These are phyloP conservation scores for Phytopythium oedochilum DNA, from an alignment of 352 stramenopile genomes.

Conservation along the genomic window DNA sequence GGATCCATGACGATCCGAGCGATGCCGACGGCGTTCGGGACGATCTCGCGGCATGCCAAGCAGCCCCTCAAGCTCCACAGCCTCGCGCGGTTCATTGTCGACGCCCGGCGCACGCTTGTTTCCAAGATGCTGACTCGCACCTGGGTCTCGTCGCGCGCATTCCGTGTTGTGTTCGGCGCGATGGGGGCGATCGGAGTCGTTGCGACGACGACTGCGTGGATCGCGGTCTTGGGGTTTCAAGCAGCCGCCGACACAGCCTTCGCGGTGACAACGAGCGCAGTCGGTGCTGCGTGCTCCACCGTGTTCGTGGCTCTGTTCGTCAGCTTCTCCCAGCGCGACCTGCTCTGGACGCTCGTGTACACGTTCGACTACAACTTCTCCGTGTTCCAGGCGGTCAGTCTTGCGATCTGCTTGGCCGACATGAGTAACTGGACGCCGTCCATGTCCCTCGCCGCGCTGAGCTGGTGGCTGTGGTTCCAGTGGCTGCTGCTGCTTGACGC, in stretches of 20 bases:
- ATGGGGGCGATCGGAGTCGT: neutral
- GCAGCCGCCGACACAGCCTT: too few species aligned
- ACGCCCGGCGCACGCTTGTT: neutral
- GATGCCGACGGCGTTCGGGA: neutral
- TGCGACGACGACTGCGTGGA: neutral
- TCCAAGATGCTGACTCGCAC: neutral
- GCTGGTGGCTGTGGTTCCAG: constrained; percentile 5
- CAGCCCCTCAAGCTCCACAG: constrained; percentile 4
- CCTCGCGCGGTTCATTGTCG: neutral
- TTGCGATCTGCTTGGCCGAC: neutral
- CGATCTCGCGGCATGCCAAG: neutral
- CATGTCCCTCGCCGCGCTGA: neutral
- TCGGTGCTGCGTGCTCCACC: neutral
- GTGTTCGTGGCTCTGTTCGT: neutral
- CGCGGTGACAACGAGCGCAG: neutral
- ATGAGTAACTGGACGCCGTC: neutral
- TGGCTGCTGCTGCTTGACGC: neutral
- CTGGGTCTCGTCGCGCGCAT: neutral
- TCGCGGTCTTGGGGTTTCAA: neutral
- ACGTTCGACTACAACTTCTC: constrained; percentile 5
- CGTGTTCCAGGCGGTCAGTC: neutral
- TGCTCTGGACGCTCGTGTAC: neutral
- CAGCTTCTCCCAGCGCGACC: neutral
- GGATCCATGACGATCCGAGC: neutral
- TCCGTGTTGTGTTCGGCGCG: neutral